Evolutionary conservation across 768 basidiomycete genomes (phyloP), one percentile per base, ranked within the genome.

Genomic region (Plicaturopsis crispa): DNA sequence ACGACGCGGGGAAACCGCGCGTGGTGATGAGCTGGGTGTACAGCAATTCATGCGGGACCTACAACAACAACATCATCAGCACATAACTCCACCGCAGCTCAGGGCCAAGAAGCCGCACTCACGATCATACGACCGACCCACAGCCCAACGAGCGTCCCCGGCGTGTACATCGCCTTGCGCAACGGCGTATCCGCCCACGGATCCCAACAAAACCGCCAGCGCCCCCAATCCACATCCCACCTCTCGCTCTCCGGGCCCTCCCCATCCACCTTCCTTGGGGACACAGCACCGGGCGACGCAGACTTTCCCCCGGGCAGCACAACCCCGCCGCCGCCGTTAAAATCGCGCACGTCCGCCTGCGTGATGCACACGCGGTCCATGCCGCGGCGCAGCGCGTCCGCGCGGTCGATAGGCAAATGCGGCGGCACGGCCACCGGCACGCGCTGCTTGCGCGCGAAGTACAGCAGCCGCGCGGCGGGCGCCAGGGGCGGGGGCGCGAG

Each of bases 121-220:
- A 83, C 80, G 39, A 77, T 57, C 55, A 80, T 66, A 14, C 74
- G 63, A 3, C 84, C 83, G 42, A 78, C 69, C 78, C 75, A 84
- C 4, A 71, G 58, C 3, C 81, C 81, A 16, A 53, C 55, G 47
- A 82, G 59, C 3, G 62, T 50, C 5, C 81, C 82, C 0, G 66
- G 67, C 3, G 63, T 63, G 52, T 75, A 79, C 16, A 61, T 57
- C 6, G 41, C 45, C 12, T 57, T 59, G 37, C 59, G 53, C 21
- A 59, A 48, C 0, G 57, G 55, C 6, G 51, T 31, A 19, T 43
- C 34, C 2, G 41, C 43, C 37, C 56, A 62, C 12, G 69, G 47
- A 36, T 72, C 59, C 23, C 49, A 60, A 46, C 79, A 80, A 24
- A 65, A 52, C 3, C 65, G 59, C 39, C 70, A 55, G 13, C 80